Base-by-base conservation (phyloP, 768 basidiomycete species). In the Tricholoma saponaceum region DNA sequence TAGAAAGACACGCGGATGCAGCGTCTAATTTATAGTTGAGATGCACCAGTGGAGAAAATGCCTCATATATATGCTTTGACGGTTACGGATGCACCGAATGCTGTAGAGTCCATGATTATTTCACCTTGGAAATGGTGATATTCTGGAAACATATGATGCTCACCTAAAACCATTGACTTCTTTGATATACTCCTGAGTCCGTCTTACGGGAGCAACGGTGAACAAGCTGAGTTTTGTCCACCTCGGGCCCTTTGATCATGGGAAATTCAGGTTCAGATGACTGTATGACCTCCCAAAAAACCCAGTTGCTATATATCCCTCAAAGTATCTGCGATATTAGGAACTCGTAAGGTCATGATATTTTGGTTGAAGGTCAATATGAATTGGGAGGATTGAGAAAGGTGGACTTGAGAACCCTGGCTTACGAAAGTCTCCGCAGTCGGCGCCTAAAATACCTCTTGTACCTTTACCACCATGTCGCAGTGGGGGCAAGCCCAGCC, bases 401-500 rank as follows among this genome's bases (percentile, higher is more conserved):
- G n/a, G n/a, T n/a, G n/a, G 35, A 37, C 39, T 6, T 12, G 10
- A 46, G 25, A 26, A n/a, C 5, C 10, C 18, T 8, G 18, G 26
- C 30, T 18, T 50, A 50, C 16, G 47, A 50, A 50, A 50, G 37
- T 59, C 51, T 59, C 61, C 64, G 66, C 66, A 66, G 65, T 64
- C 68, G 69, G 66, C 62, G 62, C 52, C 57, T 60, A 43, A 66
- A 64, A 59, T 49, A 28, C 47, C 41, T 52, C 58, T 67, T 60
- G 62, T 56, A 65, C 63, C 62, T 62, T 57, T 43, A 67, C 61
- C 58, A 72, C 64, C 67, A 91, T 92, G 90, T 83, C 88, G 65
- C 89, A 90, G 72, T 92, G 90, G 88, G 80, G 78, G 39, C 83
- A 83, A 66, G 79, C 78, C 53, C 87, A 85, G 70, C 81, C 79